A percentile compares a stretch with the other conserved stretches of the same genome.
Evolutionary conservation across 495 filamentous ascomycete species (phyloP).

Genomic region (Cetradonia linearis): DNA sequence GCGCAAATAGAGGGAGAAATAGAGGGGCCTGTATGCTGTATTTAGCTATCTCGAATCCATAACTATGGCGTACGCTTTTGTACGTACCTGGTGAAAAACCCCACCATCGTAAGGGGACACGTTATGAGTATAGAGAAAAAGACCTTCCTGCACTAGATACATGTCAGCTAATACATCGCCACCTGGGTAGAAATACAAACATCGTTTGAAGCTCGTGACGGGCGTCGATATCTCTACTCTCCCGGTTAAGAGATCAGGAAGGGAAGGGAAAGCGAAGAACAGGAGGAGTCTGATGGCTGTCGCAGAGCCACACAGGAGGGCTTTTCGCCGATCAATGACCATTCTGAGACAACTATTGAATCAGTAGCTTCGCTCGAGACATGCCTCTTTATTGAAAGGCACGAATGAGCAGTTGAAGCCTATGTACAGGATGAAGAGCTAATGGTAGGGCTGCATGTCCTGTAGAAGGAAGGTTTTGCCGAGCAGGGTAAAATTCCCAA

Average conservation of each 20-base stretch:
- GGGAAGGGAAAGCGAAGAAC: conserved; percentile 66
- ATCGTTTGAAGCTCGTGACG: conserved; percentile 93
- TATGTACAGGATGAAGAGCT: not conserved
- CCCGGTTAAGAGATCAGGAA: conserved; percentile 77
- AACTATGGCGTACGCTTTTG: not conserved
- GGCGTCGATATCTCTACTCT: conserved; percentile 95
- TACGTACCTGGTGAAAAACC: conserved; percentile 77
- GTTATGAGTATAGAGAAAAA: conserved; percentile 92
- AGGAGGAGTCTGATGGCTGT: conserved; percentile 71
- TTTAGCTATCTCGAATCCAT: conserved; percentile 5
- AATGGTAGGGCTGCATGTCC: not conserved
- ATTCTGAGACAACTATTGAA: conserved; percentile 21
- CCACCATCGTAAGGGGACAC: conserved; percentile 96
- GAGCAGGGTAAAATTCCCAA: not conserved
- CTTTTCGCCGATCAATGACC: conserved; percentile 64
- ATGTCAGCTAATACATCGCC: not conserved
- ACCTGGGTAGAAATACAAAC: conserved; percentile 40
- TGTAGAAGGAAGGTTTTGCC: conserved; percentile 2
- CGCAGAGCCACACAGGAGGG: conserved; percentile 63
- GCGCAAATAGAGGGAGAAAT: conserved; percentile 78
- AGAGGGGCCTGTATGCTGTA: conserved; percentile 59
- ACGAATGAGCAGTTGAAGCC: not conserved
- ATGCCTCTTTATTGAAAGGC: not conserved
- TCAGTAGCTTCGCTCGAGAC: not conserved
- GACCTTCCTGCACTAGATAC: conserved; percentile 74